Percentiles rank a stretch among this genome's conserved stretches.
Conservation (phyloP, 2,329 filamentous ascomycete species). For the Hypoxylon rubiginosum region DNA sequence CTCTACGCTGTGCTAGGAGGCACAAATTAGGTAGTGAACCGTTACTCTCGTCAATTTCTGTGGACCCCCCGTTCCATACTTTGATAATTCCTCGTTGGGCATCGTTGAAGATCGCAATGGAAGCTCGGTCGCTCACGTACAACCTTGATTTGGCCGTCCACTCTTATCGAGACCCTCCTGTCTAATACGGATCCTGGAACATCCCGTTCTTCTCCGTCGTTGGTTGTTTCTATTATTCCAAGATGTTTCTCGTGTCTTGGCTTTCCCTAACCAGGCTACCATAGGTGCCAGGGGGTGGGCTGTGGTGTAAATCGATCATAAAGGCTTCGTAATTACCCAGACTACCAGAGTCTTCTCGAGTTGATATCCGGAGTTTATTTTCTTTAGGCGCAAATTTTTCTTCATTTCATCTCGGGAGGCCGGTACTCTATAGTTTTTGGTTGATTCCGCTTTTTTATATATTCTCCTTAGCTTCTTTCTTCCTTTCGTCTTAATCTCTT, state of each 20-base stretch:
- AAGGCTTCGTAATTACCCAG: slow-evolving; percentile 41
- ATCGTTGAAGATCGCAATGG: slow-evolving; percentile 47
- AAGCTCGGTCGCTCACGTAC: slow-evolving; percentile 34
- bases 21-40: slow-evolving; percentile 10
- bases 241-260: slow-evolving; percentile 46
- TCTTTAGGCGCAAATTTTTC: slow-evolving; percentile 33
- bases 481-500: slow-evolving; percentile 23
- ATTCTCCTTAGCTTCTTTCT: slow-evolving; percentile 34
- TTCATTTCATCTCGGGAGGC: slow-evolving; percentile 43
- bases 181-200: slow-evolving; percentile 30
- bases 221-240: slow-evolving; percentile 41
- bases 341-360: slow-evolving; percentile 1
- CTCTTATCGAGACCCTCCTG: slow-evolving; percentile 40
- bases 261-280: slow-evolving; percentile 30
- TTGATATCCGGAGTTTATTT: slow-evolving; percentile 31
- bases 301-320: slow-evolving; percentile 38
- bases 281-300: slow-evolving; percentile 8
- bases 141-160: slow-evolving; percentile 28
- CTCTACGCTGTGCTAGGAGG: slow-evolving; percentile 3
- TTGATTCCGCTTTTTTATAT: slow-evolving; percentile 33
- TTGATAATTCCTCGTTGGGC: slow-evolving; percentile 33
- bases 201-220: slow-evolving; percentile 24
- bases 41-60: slow-evolving; percentile 22
- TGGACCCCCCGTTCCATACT: slow-evolving; percentile 29
- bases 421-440: slow-evolving; percentile 38